phyloP scores from a whole-genome alignment of 352 stramenopile genomes.

The Globisporangium middletonii region DNA sequence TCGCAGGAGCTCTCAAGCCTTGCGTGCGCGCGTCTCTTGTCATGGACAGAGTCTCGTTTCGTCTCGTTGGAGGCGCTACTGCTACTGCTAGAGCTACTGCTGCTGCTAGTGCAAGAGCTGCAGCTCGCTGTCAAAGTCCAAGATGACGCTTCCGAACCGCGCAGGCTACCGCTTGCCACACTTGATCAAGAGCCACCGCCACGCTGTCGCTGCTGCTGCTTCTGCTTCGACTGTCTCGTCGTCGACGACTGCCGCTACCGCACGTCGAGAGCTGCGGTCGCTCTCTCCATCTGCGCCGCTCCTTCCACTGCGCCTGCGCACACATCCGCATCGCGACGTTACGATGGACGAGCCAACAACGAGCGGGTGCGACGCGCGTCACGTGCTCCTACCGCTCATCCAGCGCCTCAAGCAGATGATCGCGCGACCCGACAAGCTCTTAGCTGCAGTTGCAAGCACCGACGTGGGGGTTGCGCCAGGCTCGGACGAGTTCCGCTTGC shows the following conservation, averaged over 20 bases:
- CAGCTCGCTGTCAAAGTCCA: constrained; percentile 19
- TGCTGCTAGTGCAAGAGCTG: constrained; percentile 4
- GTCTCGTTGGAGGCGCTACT: not conserved
- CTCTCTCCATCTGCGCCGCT: not conserved
- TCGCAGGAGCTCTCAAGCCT: no score
- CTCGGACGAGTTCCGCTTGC: constrained; percentile 13
- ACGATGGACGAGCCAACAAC: not conserved
- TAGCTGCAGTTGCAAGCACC: constrained; percentile 31
- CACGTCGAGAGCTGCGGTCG: not conserved
- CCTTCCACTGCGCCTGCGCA: not conserved
- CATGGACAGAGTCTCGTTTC: not conserved
- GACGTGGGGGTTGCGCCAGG: not conserved
- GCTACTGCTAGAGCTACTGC: not conserved
- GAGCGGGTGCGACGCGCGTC: constrained; percentile 21
- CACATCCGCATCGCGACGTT: not conserved
- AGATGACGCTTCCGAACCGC: constrained; percentile 58
- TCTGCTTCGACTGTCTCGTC: not conserved
- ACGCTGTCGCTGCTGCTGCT: constrained; percentile 12
- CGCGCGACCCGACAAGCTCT: constrained; percentile 35
- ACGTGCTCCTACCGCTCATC: constrained; percentile 32
- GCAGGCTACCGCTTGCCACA: constrained; percentile 21
- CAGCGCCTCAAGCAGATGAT: constrained; percentile 44
- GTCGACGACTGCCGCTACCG: not conserved
- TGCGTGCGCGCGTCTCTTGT: no score
- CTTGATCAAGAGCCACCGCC: constrained; percentile 3